Evolutionary conservation across 2,329 filamentous ascomycete species (phyloP), one percentile per base, ranked within the genome.

Genomic region (Calonectria fujianensis): DNA sequence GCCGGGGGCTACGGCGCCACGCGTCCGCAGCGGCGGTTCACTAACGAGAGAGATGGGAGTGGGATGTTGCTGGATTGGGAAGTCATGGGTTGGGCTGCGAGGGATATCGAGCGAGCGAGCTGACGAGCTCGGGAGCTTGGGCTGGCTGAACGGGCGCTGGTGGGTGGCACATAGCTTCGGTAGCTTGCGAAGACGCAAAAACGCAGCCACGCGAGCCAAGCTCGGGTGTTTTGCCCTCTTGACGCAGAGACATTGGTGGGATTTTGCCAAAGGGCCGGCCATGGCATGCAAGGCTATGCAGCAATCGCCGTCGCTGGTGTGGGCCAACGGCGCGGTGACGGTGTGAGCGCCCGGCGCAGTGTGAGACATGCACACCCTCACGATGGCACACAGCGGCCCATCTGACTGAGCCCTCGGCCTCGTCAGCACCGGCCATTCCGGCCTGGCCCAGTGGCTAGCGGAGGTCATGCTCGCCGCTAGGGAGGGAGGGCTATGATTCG

Each of bases 301-400:
- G 29, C 54, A 37, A 45, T 72, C 73, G 54, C 59, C 67, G 70
- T 14, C 45, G 41, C 18, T 61, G 67, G 67, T 48, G 51, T 45
- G 67, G 54, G 54, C 54, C 71, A 64, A 61, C 71, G 70, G 71
- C 69, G 74, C 76, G 70, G 76, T 69, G 78, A 63, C 74, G 74
- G 73, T 67, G 50, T 45, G 63, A 67, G 76, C 76, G 71, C 41
- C 39, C 61, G 68, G 65, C 64, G 69, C 61, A 71, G 65, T 63
- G 77, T 82, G 79, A 83, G 82, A 83, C 82, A 82, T 54, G 70
- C 74, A 75, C 73, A 83, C 82, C 81, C 82, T 76, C 77, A 76
- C 73, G 70, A 76, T 31, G 70, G 32, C 52, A 45, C 68, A 57
- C 51, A 59, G 64, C 67, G 75, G 74, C 48, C 79, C 81, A 82